These are phyloP conservation scores for Neopestalotiopsis sp. DNA, from an alignment of 2,329 filamentous ascomycete species.

Conservation along the genomic window DNA sequence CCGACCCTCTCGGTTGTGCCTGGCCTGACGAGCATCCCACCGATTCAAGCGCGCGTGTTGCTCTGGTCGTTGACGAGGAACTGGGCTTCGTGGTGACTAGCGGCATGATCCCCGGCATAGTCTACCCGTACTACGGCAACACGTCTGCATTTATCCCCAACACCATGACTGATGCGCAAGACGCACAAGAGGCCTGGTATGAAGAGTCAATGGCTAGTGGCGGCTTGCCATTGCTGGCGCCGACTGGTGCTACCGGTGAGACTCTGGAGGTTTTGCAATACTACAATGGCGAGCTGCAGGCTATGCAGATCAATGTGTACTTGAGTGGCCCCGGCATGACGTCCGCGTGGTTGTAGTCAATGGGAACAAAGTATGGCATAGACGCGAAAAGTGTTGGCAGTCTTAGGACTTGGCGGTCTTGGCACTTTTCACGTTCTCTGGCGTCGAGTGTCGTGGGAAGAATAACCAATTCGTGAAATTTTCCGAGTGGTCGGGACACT, in stretches of 20 bases:
- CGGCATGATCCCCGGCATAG: conserved; percentile 5
- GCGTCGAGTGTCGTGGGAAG: too few species aligned
- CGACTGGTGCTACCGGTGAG: conserved; percentile 4
- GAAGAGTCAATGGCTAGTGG: not conserved
- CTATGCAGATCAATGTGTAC: conserved; percentile 14
- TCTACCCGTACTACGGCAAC: conserved; percentile 2
- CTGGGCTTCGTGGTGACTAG: conserved; percentile 12
- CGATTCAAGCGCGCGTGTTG: conserved; percentile 6
- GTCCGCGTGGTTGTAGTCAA: not conserved
- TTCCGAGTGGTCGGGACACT: too few species aligned
- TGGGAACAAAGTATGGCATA: too few species aligned
- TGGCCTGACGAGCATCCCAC: conserved; percentile 11
- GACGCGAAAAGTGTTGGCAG: too few species aligned
- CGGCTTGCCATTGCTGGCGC: not conserved
- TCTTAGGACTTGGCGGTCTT: too few species aligned
- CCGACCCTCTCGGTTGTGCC: conserved; percentile 7
- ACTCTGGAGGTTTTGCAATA: conserved; percentile 11
- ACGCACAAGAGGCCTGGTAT: conserved; percentile 2
- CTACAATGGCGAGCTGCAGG: conserved; percentile 13
- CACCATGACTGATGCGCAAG: conserved; percentile 2
- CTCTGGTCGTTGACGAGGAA: conserved; percentile 13
- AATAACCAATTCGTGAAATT: too few species aligned
- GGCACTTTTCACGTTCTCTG: too few species aligned
- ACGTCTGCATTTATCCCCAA: conserved; percentile 5
- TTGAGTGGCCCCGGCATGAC: conserved; percentile 2